Conservation (phyloP, 2,329 filamentous ascomycete species). For the Pyricularia grisea region DNA sequence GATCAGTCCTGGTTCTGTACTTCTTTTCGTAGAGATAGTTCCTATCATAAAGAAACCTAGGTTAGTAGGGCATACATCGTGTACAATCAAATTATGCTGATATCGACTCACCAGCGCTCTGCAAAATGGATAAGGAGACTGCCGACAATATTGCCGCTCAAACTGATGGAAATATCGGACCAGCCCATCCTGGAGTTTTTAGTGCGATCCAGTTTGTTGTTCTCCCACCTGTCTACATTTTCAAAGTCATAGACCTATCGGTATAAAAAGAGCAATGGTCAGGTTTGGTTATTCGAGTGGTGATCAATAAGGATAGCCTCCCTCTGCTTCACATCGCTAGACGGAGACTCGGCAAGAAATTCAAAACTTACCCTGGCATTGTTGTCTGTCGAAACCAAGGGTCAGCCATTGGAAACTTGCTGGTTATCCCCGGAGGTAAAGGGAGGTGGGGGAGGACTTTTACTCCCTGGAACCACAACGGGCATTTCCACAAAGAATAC, state of each 20-base stretch:
- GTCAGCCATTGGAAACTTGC: background rate
- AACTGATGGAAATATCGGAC: conserved; percentile 74
- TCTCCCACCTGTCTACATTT: conserved; percentile 67
- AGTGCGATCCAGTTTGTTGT: conserved; percentile 78
- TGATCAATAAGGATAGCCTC: background rate
- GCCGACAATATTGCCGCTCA: conserved; percentile 65
- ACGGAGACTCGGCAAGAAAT: background rate
- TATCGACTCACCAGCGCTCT: conserved; percentile 57
- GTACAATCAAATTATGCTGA: background rate
- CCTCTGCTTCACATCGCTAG: background rate
- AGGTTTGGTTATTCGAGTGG: background rate
- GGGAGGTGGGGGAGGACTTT: background rate
- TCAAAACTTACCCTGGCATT: conserved; percentile 45
- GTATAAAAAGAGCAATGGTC: background rate
- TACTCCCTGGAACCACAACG: background rate
- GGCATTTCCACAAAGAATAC: background rate
- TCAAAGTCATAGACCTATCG: conserved; percentile 44
- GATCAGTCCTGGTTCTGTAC: conserved; percentile 47
- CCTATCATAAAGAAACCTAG: conserved; percentile 23
- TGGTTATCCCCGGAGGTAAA: background rate
- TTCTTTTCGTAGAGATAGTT: conserved; percentile 85
- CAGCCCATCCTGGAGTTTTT: conserved; percentile 83
- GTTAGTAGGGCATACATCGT: background rate
- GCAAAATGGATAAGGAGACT: conserved; percentile 72
- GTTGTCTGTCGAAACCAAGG: conserved; percentile 44